Conservation (phyloP, 345 rosid species). For the Stellera chamaejasme region DNA sequence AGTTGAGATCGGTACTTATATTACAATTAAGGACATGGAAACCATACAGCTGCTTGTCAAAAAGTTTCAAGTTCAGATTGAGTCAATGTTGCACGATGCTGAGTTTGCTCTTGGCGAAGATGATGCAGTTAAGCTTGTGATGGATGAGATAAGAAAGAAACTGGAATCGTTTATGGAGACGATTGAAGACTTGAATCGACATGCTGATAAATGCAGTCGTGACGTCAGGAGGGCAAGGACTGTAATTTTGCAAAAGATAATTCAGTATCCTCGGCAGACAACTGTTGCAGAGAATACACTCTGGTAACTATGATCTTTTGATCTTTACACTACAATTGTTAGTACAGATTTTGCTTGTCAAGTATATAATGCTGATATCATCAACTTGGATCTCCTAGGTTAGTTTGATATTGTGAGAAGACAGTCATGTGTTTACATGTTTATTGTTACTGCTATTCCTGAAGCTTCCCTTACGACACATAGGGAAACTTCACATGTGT, state of each 20-base stretch:
- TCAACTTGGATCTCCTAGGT: too few species aligned
- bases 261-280: slow-evolving; percentile 24
- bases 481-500: too few species aligned
- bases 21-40: slow-evolving; percentile 66
- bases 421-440: too few species aligned
- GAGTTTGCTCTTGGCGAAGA: slow-evolving; percentile 48
- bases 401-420: too few species aligned
- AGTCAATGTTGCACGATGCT: slow-evolving; percentile 41
- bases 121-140: slow-evolving; percentile 46
- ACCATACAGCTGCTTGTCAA: slow-evolving; percentile 44
- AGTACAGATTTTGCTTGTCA: too few species aligned
- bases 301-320: slow-evolving; percentile 11
- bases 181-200: slow-evolving; percentile 51
- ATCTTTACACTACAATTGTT: background rate
- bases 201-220: slow-evolving; percentile 56
- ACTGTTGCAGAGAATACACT: slow-evolving; percentile 21
- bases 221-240: slow-evolving; percentile 72
- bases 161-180: slow-evolving; percentile 42
- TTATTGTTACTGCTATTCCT: too few species aligned
- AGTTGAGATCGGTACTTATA: slow-evolving; percentile 35
- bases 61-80: slow-evolving; percentile 46
- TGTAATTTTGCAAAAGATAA: slow-evolving; percentile 54
- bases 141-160: slow-evolving; percentile 79
- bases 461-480: too few species aligned
- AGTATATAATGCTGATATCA: too few species aligned